Percentiles rank a stretch among this genome's conserved stretches.
Evolutionary conservation across 768 basidiomycete species (phyloP).

Genomic region (Paxillus ammoniavirescens): DNA sequence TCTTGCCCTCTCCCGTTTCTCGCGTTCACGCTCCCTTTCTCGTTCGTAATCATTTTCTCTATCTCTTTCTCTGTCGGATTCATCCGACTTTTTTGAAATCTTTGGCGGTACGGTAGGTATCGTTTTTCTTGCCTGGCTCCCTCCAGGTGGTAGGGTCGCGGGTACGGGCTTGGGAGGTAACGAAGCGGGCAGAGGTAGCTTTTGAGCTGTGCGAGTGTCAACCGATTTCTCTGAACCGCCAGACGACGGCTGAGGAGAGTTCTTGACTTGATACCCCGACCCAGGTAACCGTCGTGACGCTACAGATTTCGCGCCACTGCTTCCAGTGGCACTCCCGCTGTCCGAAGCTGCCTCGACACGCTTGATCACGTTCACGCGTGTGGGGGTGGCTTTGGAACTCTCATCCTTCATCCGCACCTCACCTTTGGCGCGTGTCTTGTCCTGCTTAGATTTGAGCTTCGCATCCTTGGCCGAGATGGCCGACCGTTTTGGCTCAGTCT

Average conservation of each 20-base stretch:
- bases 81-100: slow-evolving; percentile 23
- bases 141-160: slow-evolving; percentile 22
- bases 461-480: slow-evolving; percentile 45
- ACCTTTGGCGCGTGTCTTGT: slow-evolving; percentile 30
- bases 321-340: background rate
- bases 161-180: slow-evolving; percentile 36
- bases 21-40: slow-evolving; percentile 25
- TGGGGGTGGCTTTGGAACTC: slow-evolving; percentile 26
- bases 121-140: slow-evolving; percentile 28
- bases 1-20: slow-evolving; percentile 10
- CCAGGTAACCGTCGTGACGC: slow-evolving; percentile 42
- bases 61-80: slow-evolving; percentile 27
- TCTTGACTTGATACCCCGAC: slow-evolving; percentile 45
- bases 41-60: slow-evolving; percentile 20
- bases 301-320: slow-evolving; percentile 13
- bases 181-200: slow-evolving; percentile 27
- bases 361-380: slow-evolving; percentile 31
- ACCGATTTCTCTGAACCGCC: slow-evolving; percentile 23
- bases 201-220: slow-evolving; percentile 28
- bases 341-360: slow-evolving; percentile 23
- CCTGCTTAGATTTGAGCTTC: slow-evolving; percentile 39
- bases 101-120: slow-evolving; percentile 23
- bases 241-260: slow-evolving; percentile 23
- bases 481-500: slow-evolving; percentile 40
- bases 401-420: slow-evolving; percentile 41